These are phyloP conservation scores for Tylopilus rubrobrunneus DNA, from an alignment of 768 basidiomycete genomes.

Conservation along the genomic window DNA sequence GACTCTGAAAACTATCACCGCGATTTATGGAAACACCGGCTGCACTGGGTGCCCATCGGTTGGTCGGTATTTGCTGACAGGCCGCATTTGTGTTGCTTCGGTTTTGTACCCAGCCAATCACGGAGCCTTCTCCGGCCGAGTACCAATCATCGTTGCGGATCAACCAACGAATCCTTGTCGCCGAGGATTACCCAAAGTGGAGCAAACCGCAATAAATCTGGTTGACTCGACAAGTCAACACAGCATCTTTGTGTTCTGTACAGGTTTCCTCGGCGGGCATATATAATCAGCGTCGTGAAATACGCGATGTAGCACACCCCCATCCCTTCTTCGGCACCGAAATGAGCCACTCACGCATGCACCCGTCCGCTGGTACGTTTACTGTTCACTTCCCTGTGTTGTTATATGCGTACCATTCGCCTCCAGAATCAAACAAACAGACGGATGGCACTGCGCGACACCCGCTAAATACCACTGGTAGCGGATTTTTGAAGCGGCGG, in stretches of 20 bases:
- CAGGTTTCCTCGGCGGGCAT: not conserved
- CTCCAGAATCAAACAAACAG: conserved; percentile 8
- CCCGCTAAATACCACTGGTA: not conserved
- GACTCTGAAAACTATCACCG: not conserved
- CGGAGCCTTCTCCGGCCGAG: not conserved
- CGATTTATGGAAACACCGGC: not conserved
- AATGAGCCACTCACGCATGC: conserved; percentile 6
- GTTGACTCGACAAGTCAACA: not conserved
- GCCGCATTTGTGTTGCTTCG: not conserved
- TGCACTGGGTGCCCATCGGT: not conserved
- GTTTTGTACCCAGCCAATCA: not conserved
- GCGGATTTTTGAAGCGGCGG: conserved; percentile 16
- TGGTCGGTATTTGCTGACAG: not conserved
- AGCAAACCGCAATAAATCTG: not conserved
- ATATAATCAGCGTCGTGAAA: not conserved
- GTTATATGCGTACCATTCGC: not conserved
- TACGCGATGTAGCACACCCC: not conserved
- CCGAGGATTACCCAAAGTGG: not conserved
- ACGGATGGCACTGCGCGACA: conserved; percentile 6
- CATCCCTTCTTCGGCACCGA: not conserved
- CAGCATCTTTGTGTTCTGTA: not conserved
- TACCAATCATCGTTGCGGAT: not conserved
- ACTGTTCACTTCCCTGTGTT: not conserved
- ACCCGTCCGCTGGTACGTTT: conserved; percentile 5
- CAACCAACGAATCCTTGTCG: not conserved